A percentile compares a stretch with the other conserved stretches of the same genome.
These are phyloP conservation scores for Potentilla sterilis DNA, from an alignment of 306 rosid species.

Conservation along the genomic window DNA sequence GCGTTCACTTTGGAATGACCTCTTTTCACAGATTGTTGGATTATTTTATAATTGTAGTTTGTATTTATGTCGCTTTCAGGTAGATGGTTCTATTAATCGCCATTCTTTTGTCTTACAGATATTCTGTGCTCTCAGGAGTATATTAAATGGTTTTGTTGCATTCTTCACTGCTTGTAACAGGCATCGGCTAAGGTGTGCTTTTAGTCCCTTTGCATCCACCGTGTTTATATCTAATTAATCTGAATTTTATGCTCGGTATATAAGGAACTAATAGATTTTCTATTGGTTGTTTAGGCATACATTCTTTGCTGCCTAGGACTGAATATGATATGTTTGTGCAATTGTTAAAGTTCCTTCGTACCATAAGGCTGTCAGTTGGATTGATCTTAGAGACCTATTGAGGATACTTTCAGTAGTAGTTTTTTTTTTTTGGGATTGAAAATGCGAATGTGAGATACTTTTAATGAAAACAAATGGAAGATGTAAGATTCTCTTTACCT, in stretches of 20 bases:
- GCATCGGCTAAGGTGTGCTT: constrained; percentile 88
- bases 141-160: constrained; percentile 79
- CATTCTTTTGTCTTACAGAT: constrained; percentile 45
- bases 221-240: not conserved
- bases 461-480: not conserved
- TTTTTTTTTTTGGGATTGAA: not conserved
- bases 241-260: not conserved
- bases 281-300: not conserved
- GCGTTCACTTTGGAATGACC: constrained; percentile 93
- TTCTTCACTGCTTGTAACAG: constrained; percentile 90
- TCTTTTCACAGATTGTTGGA: constrained; percentile 74
- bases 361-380: too few species aligned
- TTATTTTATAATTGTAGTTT: constrained; percentile 11
- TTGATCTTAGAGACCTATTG: too few species aligned
- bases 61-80: constrained; percentile 10
- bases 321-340: not conserved
- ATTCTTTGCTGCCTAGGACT: not conserved
- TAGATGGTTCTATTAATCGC: constrained; percentile 27
- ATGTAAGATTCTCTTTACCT: not conserved
- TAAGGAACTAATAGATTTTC: not conserved
- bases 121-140: constrained; percentile 85
- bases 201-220: not conserved
- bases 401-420: too few species aligned
- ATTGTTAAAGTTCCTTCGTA: not conserved
- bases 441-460: not conserved